Percentiles rank a stretch among this genome's conserved stretches.
These are phyloP conservation scores for Phytopythium sindhum DNA, from an alignment of 352 stramenopile genomes.

Conservation along the genomic window DNA sequence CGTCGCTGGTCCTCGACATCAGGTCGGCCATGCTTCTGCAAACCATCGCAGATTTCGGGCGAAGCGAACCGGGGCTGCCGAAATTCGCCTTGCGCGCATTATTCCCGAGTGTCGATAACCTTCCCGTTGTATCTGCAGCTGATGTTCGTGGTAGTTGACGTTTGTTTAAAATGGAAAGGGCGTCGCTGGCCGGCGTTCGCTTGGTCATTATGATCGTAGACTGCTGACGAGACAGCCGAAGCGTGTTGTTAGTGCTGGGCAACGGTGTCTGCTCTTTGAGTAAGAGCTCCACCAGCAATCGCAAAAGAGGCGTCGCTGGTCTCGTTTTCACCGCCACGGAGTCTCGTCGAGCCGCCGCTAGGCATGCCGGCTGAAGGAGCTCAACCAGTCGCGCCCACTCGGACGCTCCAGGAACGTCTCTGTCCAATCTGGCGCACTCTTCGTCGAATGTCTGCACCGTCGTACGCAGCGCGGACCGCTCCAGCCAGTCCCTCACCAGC, in stretches of 20 bases:
- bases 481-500: slow-evolving; percentile 7
- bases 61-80: slow-evolving; percentile 11
- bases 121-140: not conserved
- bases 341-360: slow-evolving; percentile 1
- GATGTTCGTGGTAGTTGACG: not conserved
- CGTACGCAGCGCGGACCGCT: slow-evolving; percentile 2
- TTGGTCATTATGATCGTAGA: slow-evolving; percentile 4
- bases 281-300: not conserved
- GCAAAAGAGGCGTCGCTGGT: not conserved
- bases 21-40: slow-evolving; percentile 43
- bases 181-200: not conserved
- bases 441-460: slow-evolving; percentile 8
- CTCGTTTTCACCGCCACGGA: not conserved
- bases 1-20: slow-evolving; percentile 10
- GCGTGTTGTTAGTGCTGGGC: not conserved
- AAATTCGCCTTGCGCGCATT: slow-evolving; percentile 8
- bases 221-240: not conserved
- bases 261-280: not conserved
- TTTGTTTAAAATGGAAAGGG: not conserved
- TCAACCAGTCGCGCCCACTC: not conserved
- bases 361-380: not conserved
- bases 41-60: slow-evolving; percentile 43
- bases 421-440: not conserved
- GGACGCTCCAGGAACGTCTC: not conserved
- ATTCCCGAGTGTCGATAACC: not conserved